These are phyloP conservation scores for Aureobasidium sp. DNA, from an alignment of 2,329 filamentous ascomycete species.

Conservation along the genomic window DNA sequence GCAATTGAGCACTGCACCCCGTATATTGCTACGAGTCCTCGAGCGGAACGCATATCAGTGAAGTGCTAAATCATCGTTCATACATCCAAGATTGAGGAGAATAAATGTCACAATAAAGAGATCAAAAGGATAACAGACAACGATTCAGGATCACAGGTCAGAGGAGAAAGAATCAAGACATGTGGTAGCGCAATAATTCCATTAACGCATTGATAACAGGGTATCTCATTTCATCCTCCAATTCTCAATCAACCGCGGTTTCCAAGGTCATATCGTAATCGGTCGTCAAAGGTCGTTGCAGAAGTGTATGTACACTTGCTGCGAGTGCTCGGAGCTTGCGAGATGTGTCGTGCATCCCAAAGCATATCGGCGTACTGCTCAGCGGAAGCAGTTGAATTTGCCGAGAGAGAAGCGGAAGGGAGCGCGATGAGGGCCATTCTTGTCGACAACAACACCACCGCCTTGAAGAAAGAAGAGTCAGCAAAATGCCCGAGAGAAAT, in stretches of 20 bases:
- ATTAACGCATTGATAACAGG: background rate
- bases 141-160: background rate
- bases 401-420: conserved; percentile 46
- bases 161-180: background rate
- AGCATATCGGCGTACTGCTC: conserved; percentile 15
- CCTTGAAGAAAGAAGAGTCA: conserved; percentile 16
- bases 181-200: background rate
- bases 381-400: conserved; percentile 48
- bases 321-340: background rate
- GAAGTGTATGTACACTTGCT: no score
- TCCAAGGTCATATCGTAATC: background rate
- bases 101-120: no score
- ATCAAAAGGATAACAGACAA: no score
- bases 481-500: background rate
- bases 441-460: conserved; percentile 46
- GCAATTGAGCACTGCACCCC: no score
- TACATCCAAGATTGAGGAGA: no score
- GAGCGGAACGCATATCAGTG: background rate
- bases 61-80: no score
- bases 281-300: background rate
- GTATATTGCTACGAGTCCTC: no score
- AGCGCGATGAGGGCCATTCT: conserved; percentile 44
- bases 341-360: background rate
- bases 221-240: background rate
- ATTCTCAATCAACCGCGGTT: background rate